Conservation (phyloP, 2,329 filamentous ascomycete species). For the Penicillium hordei region DNA sequence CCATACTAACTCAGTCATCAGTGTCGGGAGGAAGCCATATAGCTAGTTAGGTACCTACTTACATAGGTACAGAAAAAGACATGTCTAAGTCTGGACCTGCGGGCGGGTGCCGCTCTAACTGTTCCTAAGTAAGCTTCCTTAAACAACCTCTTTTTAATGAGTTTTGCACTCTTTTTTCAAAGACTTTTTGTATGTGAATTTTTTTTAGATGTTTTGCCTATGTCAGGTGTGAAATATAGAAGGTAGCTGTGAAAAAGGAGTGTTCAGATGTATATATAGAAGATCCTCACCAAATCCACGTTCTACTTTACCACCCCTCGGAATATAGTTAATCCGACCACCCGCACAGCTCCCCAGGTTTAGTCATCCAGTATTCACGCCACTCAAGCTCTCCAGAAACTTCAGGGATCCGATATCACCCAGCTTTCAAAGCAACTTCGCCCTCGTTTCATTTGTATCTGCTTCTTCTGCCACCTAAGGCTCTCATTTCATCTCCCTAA, state of each 20-base stretch:
- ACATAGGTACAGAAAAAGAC: too few species aligned
- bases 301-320: not conserved
- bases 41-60: too few species aligned
- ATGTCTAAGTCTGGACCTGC: too few species aligned
- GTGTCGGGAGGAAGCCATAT: not conserved
- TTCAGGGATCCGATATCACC: slow-evolving; percentile 28
- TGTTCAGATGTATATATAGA: not conserved
- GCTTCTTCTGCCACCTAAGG: not conserved
- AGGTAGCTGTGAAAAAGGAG: not conserved
- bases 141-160: too few species aligned
- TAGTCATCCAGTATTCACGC: slow-evolving; percentile 24
- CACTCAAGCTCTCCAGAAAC: slow-evolving; percentile 38
- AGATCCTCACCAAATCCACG: too few species aligned
- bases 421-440: slow-evolving; percentile 17
- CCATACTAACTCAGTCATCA: not conserved
- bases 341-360: slow-evolving; percentile 16
- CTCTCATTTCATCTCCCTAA: not conserved
- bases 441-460: not conserved
- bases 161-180: not conserved
- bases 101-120: too few species aligned
- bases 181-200: too few species aligned
- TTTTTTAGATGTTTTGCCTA: too few species aligned
- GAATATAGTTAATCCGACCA: slow-evolving; percentile 15
- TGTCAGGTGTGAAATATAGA: not conserved
- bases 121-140: not conserved